Base-by-base conservation (phyloP, 495 filamentous ascomycete genomes). In the Penicillium nucicola region DNA sequence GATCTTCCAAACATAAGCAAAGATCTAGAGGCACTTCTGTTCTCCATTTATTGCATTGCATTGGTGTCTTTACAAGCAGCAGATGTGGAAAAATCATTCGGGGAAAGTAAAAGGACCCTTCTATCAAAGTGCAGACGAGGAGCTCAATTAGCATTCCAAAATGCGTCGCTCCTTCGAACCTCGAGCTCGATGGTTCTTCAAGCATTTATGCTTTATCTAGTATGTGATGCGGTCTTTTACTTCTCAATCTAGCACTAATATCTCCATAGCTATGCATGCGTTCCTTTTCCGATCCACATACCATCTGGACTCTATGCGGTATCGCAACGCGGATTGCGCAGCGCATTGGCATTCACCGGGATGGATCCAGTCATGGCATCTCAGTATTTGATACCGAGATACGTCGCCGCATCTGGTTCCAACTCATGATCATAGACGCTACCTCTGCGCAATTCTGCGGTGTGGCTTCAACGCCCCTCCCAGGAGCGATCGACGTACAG, bases 1-100 rank as follows among this genome's bases (percentile, higher is more conserved):
- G 58, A 69, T 33, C 42, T 74, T 1, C 45, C 61, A 11, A 55
- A 56, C 6, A 45, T 76, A 5, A 55, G 64, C 4, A 72, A 64
- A 31, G 66, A 66, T 4, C 58, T 69, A 13, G 70, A 79, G 38
- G 68, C 69, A 23, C 53, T 82, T 23, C 67, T 81, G 61, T 82
- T 80, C 41, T 62, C 66, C 4, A 76, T 82, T 2, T 82, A 78
- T 48, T 68, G 69, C 20, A 56, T 69, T 4, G 62, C 77, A 15
- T 41, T 78, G n/a, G 60, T 61, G 5, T 69, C 74, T 1, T 43
- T 81, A 34, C 53, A 46, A 10, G 55, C 64, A 8, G 59, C 55
- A 5, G 76, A 81, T 3, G 74, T 70, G 7, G 50, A 64, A 23
- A 55, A 50, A 4, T 53, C 68, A 2, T 77, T 81, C 38, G 72